Base-by-base conservation (phyloP, 257 asterid genomes). In the Fraxinus anomala region DNA sequence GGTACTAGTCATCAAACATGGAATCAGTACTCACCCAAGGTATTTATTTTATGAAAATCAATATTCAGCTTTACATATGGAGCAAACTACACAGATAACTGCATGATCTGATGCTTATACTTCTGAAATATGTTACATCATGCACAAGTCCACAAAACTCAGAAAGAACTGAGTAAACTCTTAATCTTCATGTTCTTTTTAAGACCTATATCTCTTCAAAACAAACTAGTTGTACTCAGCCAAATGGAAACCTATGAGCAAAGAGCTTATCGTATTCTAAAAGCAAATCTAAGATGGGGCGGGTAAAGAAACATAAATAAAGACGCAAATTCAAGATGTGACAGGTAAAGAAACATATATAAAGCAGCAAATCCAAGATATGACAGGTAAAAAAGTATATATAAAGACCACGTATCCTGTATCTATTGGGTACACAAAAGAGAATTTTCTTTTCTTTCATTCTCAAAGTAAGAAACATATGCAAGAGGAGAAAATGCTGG, bases 1-100 rank as follows among this genome's bases (percentile, higher is more conserved):
- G 97, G 96, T 72, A 88, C 99, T 94, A 80, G 47, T 73, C 83
- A 82, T 73, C 90, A 88, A 82, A 80, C 74, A 81, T 13, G 76
- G 76, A 79, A 82, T 31, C 36, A 83, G 10, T 65, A 47, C 66
- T 28, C 54, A n/a, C 40, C 68, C 19, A 23, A 30, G 17, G 54
- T 65, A 76, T 78, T 70, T 68, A 63, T 42, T 37, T 47, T 61
- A 68, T 6, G 68, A 11, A 24, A 54, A 49, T 72, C 71, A 68
- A 14, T 69, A 14, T 40, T 49, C 30, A 73, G 42, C 67, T 71
- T 51, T 42, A 42, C 13, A 36, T 17, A 73, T 21, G 67, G 77
- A 69, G 17, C 31, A 12, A 75, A 70, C 30, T 69, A 2, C 37
- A 67, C 9, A 11, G 44, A 14, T 54, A 67, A 11, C 34, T 16